A percentile compares a stretch with the other conserved stretches of the same genome.
Conservation (phyloP, 148 eudicot genomes). For the Diospyros kaki region DNA sequence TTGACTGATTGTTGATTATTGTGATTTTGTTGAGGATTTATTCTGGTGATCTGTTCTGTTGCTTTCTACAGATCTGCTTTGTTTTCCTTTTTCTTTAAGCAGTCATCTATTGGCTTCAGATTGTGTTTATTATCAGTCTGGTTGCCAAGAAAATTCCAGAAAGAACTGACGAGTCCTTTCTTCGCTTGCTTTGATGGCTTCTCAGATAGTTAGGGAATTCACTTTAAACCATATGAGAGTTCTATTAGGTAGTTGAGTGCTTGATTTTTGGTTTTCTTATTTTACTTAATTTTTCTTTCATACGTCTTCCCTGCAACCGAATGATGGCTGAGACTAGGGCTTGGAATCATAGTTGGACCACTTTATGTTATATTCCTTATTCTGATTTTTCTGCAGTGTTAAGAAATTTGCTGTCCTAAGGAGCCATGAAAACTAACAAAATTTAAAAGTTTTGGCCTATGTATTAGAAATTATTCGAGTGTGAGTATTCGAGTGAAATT, state of each 20-base stretch:
- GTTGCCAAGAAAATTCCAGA: not conserved
- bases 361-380: not conserved
- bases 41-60: not conserved
- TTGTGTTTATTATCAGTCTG: not conserved
- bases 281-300: not conserved
- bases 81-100: not conserved
- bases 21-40: not conserved
- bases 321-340: not conserved
- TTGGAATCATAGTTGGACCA: not conserved
- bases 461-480: not conserved
- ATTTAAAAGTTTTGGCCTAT: not conserved
- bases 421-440: not conserved
- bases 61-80: conserved; percentile 9
- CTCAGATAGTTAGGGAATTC: not conserved
- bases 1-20: not conserved
- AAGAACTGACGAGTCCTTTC: not conserved
- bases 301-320: not conserved
- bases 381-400: not conserved
- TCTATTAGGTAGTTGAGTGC: not conserved
- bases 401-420: not conserved
- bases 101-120: not conserved
- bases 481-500: not conserved
- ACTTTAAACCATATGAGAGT: not conserved
- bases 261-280: not conserved
- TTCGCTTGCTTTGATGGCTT: not conserved